phyloP scores from a whole-genome alignment of 805 yeast species.

The Candida quercuum region DNA sequence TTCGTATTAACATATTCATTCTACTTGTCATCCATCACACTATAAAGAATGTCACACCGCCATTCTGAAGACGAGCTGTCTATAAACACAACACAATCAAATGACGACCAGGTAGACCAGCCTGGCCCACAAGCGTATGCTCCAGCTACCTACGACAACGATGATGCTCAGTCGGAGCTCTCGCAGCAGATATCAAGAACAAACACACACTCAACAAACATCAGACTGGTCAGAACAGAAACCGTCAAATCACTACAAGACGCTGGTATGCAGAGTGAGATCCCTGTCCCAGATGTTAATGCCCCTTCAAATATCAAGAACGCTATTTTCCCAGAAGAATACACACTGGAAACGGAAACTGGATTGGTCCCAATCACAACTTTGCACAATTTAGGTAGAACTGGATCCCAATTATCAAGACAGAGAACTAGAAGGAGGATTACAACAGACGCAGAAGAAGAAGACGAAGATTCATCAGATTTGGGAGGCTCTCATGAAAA shows the following conservation, averaged over 20 bases:
- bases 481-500: background rate
- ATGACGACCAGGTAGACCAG: slow-evolving; percentile 4
- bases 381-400: slow-evolving; percentile 61
- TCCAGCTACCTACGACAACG: slow-evolving; percentile 29
- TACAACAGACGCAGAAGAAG: slow-evolving; percentile 22
- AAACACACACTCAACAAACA: slow-evolving; percentile 13
- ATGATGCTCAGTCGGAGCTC: slow-evolving; percentile 42
- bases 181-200: slow-evolving; percentile 24
- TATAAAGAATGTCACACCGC: background rate
- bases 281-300: slow-evolving; percentile 51
- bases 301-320: slow-evolving; percentile 48
- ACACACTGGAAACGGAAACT: slow-evolving; percentile 79
- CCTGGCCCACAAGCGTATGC: slow-evolving; percentile 33
- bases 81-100: slow-evolving; percentile 13
- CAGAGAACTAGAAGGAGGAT: slow-evolving; percentile 30
- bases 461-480: slow-evolving; percentile 18
- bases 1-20: too few relatives aligned
- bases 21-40: background rate
- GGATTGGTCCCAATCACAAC: slow-evolving; percentile 83
- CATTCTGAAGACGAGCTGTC: slow-evolving; percentile 20
- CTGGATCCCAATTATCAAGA: slow-evolving; percentile 28
- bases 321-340: slow-evolving; percentile 90
- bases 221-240: slow-evolving; percentile 55
- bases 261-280: slow-evolving; percentile 50
- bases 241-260: slow-evolving; percentile 65